Percentiles rank a stretch among this genome's conserved stretches.
These are phyloP conservation scores for Talaromyces sp. DNA, from an alignment of 2,329 filamentous ascomycete genomes.

Conservation along the genomic window DNA sequence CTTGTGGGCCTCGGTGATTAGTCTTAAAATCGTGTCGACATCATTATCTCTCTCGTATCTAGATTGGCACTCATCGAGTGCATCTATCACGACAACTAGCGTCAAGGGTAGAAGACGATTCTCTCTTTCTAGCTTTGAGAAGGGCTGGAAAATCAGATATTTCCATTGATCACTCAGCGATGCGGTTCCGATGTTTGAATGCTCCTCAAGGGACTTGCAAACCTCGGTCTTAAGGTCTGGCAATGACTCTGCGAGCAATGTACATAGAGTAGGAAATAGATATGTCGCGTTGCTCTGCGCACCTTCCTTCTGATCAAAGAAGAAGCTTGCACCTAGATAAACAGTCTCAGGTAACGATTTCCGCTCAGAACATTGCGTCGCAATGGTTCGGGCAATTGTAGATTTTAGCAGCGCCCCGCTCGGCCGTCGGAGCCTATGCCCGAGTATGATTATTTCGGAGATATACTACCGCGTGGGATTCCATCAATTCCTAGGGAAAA, in stretches of 20 bases:
- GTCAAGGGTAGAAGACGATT: neutral
- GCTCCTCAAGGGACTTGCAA: neutral
- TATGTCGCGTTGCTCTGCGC: neutral
- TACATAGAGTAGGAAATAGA: neutral
- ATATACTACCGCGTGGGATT: too few relatives aligned
- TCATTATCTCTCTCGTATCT: neutral
- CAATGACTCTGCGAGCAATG: neutral
- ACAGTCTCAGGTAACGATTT: neutral
- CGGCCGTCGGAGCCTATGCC: too few relatives aligned
- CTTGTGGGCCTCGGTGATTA: neutral
- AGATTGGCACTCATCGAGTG: conserved; percentile 28
- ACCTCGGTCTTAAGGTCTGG: neutral
- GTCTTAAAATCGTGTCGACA: neutral
- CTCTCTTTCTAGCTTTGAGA: neutral
- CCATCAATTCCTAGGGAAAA: too few relatives aligned
- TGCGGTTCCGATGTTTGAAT: neutral
- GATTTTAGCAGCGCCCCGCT: too few relatives aligned
- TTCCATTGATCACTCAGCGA: neutral
- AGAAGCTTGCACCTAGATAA: neutral
- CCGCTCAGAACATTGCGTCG: neutral
- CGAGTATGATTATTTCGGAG: too few relatives aligned
- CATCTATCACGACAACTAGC: conserved; percentile 15
- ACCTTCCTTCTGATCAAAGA: neutral
- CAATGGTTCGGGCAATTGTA: neutral
- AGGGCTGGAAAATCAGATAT: neutral